phyloP scores from a whole-genome alignment of 805 yeast genomes.

The Teunomyces stri region DNA sequence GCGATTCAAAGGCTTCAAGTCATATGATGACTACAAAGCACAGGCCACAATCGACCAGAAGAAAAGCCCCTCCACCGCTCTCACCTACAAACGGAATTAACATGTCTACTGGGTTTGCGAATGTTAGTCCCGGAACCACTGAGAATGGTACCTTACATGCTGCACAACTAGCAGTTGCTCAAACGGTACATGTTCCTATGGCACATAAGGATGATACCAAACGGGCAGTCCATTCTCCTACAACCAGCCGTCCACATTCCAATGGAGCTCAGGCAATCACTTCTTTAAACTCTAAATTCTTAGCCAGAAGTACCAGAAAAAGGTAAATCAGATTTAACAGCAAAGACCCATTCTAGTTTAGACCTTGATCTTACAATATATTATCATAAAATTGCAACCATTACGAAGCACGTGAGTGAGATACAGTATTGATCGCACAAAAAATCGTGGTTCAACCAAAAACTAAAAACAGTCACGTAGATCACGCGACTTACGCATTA shows the following conservation, averaged over 20 bases:
- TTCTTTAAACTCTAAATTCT: slow-evolving; percentile 57
- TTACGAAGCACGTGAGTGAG: no score
- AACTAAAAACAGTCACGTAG: slow-evolving; percentile 14
- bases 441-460: neutral
- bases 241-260: slow-evolving; percentile 2
- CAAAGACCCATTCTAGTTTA: neutral
- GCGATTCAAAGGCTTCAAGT: neutral
- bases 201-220: slow-evolving; percentile 23
- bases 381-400: neutral
- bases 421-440: no score
- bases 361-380: no score
- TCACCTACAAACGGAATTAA: slow-evolving; percentile 15
- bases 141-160: slow-evolving; percentile 39
- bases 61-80: slow-evolving; percentile 35
- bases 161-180: slow-evolving; percentile 42
- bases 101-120: slow-evolving; percentile 31
- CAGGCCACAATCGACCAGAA: slow-evolving; percentile 16
- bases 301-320: slow-evolving; percentile 54
- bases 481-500: slow-evolving; percentile 1
- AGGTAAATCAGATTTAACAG: slow-evolving; percentile 18
- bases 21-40: slow-evolving; percentile 14
- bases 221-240: slow-evolving; percentile 5
- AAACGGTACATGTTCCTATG: slow-evolving; percentile 21
- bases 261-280: slow-evolving; percentile 34
- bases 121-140: slow-evolving; percentile 10